Percentiles rank a stretch among this genome's conserved stretches.
Conservation (phyloP, 345 rosid species). For the Camelina hispida region DNA sequence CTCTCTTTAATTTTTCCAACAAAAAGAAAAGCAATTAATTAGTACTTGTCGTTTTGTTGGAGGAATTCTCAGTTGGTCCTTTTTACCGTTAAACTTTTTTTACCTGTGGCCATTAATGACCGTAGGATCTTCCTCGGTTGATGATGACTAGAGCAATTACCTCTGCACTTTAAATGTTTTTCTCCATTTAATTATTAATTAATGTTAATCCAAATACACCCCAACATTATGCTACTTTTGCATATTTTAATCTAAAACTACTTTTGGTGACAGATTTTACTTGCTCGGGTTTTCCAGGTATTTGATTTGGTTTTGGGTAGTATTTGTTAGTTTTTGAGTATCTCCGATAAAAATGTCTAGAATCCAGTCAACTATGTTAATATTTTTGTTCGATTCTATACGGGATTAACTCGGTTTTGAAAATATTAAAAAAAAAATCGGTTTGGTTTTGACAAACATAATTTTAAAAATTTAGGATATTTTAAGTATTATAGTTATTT, state of each 20-base stretch:
- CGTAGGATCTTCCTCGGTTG: constrained; percentile 50
- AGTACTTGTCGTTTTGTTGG: constrained; percentile 38
- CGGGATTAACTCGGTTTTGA: no score
- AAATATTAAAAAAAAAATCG: no score
- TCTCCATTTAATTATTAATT: background rate
- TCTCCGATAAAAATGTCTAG: no score
- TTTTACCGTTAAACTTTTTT: constrained; percentile 1
- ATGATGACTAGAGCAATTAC: constrained; percentile 23
- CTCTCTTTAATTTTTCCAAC: constrained; percentile 2
- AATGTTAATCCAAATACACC: constrained; percentile 13
- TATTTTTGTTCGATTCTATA: no score
- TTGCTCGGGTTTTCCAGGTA: no score
- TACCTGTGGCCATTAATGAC: constrained; percentile 44
- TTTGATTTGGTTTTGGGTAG: no score
- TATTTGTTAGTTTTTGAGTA: no score
- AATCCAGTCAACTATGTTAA: no score
- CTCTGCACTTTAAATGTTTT: background rate
- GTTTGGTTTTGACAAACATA: no score
- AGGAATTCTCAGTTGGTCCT: constrained; percentile 31
- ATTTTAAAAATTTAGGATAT: no score
- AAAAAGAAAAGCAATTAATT: background rate
- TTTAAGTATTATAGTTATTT: no score
- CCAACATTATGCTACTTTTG: constrained; percentile 21
- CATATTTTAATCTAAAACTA: background rate
- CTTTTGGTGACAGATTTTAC: no score